Base-by-base conservation (phyloP, 257 asterid species). In the Solanum lycopersicoides region DNA sequence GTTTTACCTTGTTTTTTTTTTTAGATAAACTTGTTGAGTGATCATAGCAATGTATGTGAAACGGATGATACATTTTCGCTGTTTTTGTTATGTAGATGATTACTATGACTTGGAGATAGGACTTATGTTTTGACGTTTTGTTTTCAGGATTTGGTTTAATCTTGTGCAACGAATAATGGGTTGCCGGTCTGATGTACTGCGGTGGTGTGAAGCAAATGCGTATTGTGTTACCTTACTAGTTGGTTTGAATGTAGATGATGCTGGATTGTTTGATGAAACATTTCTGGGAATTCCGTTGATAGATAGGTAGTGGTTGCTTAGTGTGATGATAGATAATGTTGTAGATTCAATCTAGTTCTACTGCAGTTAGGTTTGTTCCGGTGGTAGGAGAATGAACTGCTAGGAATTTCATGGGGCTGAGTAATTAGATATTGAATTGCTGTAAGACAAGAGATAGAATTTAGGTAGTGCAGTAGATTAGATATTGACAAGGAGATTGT, bases 121-220 rank as follows among this genome's bases (percentile, higher is more conserved):
- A 68, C 83, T 85, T 16, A 45, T 65, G 5, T 85, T 85, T 85
- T 13, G 8, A 45, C 69, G 72, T 45, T 32, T 32, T 53, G 23
- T 71, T 71, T 71, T 32, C 87, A 85, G 83, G 87, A 85, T 85
- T 85, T 85, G 69, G 66, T 75, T 68, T 85, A 39, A 71, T 85
- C 50, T 45, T 85, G 83, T 71, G 45, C 37, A 71, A 45, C 45
- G 50, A 85, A 68, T 71, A 63, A 85, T 85, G 83, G 66, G 21
- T 45, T 44, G 16, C 45, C 9, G 83, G 79, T 85, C 20, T 32
- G 56, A 32, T 80, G 23, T 80, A 21, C 44, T 73, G 39, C 37
- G 50, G 82, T 41, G 71, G 83, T 71, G 76, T 85, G 63, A 28
- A 28, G 47, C 32, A 0, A 25, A 60, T 71, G 63, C 37, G 23